Conservation (phyloP, 2,329 filamentous ascomycete species). For the Trematosphaeria pertusa region DNA sequence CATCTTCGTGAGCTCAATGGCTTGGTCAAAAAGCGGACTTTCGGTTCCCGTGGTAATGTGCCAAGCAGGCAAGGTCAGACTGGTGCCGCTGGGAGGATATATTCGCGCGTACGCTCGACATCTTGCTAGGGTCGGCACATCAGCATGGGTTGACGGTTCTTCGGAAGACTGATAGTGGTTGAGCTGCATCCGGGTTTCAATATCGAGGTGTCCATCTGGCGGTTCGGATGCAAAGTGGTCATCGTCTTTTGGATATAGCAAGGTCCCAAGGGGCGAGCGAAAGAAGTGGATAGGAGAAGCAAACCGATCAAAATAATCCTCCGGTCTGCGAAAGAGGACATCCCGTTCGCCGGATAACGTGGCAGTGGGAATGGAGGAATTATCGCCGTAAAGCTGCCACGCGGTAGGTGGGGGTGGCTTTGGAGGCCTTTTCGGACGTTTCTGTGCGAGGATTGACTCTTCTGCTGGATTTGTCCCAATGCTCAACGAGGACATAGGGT, state of each 20-base stretch:
- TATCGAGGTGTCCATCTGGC: conserved; percentile 36
- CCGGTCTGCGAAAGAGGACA: conserved; percentile 50
- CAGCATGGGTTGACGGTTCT: conserved; percentile 6
- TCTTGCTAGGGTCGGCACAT: conserved; percentile 30
- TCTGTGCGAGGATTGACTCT: conserved; percentile 7
- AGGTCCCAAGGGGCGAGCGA: conserved; percentile 50
- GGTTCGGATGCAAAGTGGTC: conserved; percentile 34
- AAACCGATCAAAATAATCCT: conserved; percentile 58
- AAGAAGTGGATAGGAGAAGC: conserved; percentile 60
- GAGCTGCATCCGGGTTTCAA: conserved; percentile 37
- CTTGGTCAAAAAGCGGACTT: conserved; percentile 50
- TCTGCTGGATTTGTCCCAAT: conserved; percentile 11
- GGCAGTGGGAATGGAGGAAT: conserved; percentile 31
- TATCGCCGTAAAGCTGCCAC: conserved; percentile 38
- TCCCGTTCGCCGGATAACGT: conserved; percentile 44
- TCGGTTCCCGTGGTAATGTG: conserved; percentile 48
- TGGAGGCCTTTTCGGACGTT: conserved; percentile 23
- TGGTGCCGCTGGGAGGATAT: conserved; percentile 51
- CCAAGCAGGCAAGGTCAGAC: conserved; percentile 51
- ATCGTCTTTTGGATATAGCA: conserved; percentile 33
- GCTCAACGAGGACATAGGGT: conserved; percentile 28
- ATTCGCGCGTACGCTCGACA: conserved; percentile 47
- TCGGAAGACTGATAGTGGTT: conserved; percentile 37
- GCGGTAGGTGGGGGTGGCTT: conserved; percentile 30
- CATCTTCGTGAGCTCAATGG: conserved; percentile 49